Percentiles rank a stretch among this genome's conserved stretches.
Conservation (phyloP, 129 eudicot genomes). For the Glebionis coronaria region DNA sequence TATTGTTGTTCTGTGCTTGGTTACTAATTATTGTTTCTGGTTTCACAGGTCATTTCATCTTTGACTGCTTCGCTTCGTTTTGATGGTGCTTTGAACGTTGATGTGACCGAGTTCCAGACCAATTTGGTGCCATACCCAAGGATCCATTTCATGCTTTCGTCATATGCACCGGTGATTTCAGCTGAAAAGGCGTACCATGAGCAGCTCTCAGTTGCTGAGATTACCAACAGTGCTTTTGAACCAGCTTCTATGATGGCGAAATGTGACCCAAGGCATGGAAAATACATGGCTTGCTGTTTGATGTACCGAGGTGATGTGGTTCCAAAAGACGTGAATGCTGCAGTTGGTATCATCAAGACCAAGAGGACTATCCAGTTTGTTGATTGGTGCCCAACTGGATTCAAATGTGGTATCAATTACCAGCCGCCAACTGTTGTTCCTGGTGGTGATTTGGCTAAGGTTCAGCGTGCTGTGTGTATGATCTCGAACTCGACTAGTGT, state of each 20-base stretch:
- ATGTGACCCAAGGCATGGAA: slow-evolving; percentile 82
- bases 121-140: slow-evolving; percentile 83
- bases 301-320: slow-evolving; percentile 88
- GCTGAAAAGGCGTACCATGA: slow-evolving; percentile 81
- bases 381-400: slow-evolving; percentile 88
- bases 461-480: slow-evolving; percentile 83
- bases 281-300: slow-evolving; percentile 86
- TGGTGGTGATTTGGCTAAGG: slow-evolving; percentile 84
- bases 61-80: slow-evolving; percentile 75
- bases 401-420: slow-evolving; percentile 82
- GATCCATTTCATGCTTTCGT: slow-evolving; percentile 83
- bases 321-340: slow-evolving; percentile 84
- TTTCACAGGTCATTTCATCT: slow-evolving; percentile 65
- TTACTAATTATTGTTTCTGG: not conserved
- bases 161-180: slow-evolving; percentile 78
- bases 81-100: slow-evolving; percentile 81
- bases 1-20: not conserved
- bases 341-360: slow-evolving; percentile 76
- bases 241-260: slow-evolving; percentile 88
- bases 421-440: slow-evolving; percentile 90
- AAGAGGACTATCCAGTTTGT: slow-evolving; percentile 85
- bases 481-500: slow-evolving; percentile 87
- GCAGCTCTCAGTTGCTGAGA: slow-evolving; percentile 76
- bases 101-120: slow-evolving; percentile 81
- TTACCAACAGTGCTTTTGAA: slow-evolving; percentile 80